Evolutionary conservation across 2,329 filamentous ascomycete genomes (phyloP), one percentile per base, ranked within the genome.

Genomic region (Cyphellophora attinorum): DNA sequence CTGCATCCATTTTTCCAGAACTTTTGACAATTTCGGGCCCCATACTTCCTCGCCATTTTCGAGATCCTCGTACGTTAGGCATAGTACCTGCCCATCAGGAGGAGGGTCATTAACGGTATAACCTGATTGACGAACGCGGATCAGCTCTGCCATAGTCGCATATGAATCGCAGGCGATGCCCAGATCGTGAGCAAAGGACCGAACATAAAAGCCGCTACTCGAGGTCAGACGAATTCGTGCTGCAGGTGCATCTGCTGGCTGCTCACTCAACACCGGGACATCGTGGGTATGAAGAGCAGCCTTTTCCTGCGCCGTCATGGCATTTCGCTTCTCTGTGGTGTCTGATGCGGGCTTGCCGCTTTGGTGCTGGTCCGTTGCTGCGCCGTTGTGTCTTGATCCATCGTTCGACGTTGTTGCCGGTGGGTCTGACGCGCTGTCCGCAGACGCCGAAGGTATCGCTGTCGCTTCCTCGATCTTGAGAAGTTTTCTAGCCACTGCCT

Each of bases 201-300:
- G 81, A 11, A 98, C 88, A 58, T 98, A 98, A 67, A 95, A 98
- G 25, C 91, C 91, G 1, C 86, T 93, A 2, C 86, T 86, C 33
- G 95, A 89, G 1, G 84, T 93, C 75, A 98, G 85, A 38, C 82
- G 79, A 40, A 98, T 76, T 52, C 76, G 81, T 31, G 76, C 83
- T 1, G 89, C 91, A 2, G 89, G 76, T 2, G 85, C 45, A 28
- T 46, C 23, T 19, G 45, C 45, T 17, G 44, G 33, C 13, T 34
- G 10, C 11, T 28, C 21, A 19, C 42, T 39, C 16, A 47, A 38
- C 25, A 34, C 35, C 18, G 43, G 35, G 11, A 48, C 31, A 19
- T 41, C 29, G 30, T 49, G 47, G 11, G 42, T 49, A 37, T 49
- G 47, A 30, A 48, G 23, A n/a, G 41, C 41, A n/a, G 47, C 47